These are phyloP conservation scores for Apiospora koreana DNA, from an alignment of 2,329 filamentous ascomycete species.

Conservation along the genomic window DNA sequence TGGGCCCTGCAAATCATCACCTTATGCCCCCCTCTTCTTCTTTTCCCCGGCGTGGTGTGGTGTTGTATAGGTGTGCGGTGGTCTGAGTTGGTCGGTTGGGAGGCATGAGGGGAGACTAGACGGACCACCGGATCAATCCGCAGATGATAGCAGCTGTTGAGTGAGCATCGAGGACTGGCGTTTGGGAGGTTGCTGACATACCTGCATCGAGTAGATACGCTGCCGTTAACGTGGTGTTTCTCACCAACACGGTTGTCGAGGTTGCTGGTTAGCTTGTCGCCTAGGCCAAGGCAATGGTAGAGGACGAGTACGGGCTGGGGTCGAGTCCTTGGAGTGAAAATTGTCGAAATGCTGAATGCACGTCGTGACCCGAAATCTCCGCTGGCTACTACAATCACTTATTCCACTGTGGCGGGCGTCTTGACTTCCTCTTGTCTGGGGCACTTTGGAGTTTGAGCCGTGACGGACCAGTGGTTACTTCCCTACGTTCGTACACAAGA, in stretches of 20 bases:
- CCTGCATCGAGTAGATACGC: slow-evolving; percentile 7
- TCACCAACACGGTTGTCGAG: slow-evolving; percentile 14
- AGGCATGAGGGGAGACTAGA: no score
- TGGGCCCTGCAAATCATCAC: background rate
- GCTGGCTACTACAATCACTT: no score
- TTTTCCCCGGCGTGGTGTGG: no score
- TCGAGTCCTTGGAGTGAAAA: background rate
- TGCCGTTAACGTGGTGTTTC: slow-evolving; percentile 15
- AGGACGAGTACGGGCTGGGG: background rate
- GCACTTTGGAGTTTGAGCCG: no score
- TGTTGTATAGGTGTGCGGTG: no score
- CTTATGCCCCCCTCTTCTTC: background rate
- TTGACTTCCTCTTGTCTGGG: no score
- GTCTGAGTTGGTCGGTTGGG: background rate
- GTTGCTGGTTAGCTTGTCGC: background rate
- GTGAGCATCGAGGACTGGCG: background rate
- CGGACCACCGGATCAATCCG: no score
- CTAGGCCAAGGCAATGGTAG: background rate
- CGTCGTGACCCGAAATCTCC: no score
- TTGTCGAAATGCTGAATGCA: no score
- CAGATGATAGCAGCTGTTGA: background rate
- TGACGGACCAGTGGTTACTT: no score
- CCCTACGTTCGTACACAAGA: no score
- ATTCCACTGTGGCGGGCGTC: no score
- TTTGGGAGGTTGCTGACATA: background rate